Evolutionary conservation across 2,329 filamentous ascomycete species (phyloP).

Genomic region (Geosmithia morbida): DNA sequence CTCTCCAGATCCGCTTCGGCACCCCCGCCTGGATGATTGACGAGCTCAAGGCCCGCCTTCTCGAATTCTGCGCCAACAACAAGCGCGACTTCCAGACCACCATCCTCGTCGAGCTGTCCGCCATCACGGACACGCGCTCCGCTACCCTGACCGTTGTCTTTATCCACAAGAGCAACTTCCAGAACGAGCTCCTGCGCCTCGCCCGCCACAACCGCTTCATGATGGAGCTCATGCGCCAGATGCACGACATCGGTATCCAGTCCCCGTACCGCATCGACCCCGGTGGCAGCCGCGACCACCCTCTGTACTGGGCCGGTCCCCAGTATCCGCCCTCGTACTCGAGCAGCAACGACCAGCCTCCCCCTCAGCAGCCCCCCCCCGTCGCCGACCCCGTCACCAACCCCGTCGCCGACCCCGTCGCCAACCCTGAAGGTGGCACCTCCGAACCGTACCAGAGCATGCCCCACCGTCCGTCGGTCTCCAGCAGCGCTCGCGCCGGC

Average conservation of each 20-base stretch:
- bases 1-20: constrained; percentile 76
- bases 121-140: constrained; percentile 69
- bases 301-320: constrained; percentile 37
- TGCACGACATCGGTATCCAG: constrained; percentile 74
- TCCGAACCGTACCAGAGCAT: constrained; percentile 1
- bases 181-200: constrained; percentile 83
- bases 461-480: constrained; percentile 4
- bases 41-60: constrained; percentile 60
- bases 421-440: neutral
- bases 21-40: constrained; percentile 76
- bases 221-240: constrained; percentile 75
- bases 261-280: constrained; percentile 49
- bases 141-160: constrained; percentile 87
- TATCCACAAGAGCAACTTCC: constrained; percentile 96
- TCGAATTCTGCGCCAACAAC: constrained; percentile 71
- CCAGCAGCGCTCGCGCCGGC: constrained; percentile 4
- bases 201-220: constrained; percentile 90
- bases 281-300: constrained; percentile 54
- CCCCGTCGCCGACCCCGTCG: neutral
- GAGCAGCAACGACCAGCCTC: constrained; percentile 6
- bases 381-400: neutral
- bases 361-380: neutral
- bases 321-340: constrained; percentile 19
- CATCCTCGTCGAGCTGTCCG: constrained; percentile 71
- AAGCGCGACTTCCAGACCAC: constrained; percentile 83